Evolutionary conservation across 2,329 filamentous ascomycete species (phyloP).

Genomic region (Pseudocercospora fijiensis): DNA sequence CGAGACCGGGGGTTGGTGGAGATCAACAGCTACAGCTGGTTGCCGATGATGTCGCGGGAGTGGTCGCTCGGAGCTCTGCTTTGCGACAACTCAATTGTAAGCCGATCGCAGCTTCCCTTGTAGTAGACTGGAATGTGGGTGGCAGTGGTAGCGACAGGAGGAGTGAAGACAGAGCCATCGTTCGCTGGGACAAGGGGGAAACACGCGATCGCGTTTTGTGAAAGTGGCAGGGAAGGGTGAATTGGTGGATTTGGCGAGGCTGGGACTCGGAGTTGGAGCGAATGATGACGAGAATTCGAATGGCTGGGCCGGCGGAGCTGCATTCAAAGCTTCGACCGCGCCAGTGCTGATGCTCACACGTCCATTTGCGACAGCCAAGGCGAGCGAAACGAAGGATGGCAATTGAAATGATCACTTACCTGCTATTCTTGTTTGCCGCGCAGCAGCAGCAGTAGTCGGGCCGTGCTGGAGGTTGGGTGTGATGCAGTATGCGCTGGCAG

Average conservation of each 20-base stretch:
- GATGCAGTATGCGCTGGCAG: constrained; percentile 8
- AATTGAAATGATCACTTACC: constrained; percentile 2
- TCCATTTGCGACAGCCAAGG: not conserved
- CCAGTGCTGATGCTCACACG: constrained; percentile 4
- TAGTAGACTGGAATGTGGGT: not conserved
- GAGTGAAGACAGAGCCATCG: constrained; percentile 12
- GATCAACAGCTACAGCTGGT: not conserved
- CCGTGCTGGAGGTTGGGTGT: not conserved
- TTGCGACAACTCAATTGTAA: constrained; percentile 2
- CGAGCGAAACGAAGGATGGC: constrained; percentile 7
- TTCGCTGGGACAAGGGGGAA: not conserved
- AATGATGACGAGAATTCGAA: not conserved
- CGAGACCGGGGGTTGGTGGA: constrained; percentile 7
- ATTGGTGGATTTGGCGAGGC: not conserved
- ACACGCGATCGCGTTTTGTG: constrained; percentile 11
- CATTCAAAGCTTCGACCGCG: not conserved
- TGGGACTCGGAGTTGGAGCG: constrained; percentile 1
- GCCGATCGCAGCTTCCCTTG: not conserved
- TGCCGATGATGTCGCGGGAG: constrained; percentile 1
- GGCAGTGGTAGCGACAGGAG: constrained; percentile 5
- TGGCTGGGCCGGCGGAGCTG: not conserved
- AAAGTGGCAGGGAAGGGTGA: constrained; percentile 5
- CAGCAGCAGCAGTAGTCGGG: not conserved
- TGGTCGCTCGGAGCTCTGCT: not conserved
- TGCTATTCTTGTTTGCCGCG: not conserved